phyloP scores from a whole-genome alignment of 495 filamentous ascomycete species.

The Talaromyces trachyspermus region DNA sequence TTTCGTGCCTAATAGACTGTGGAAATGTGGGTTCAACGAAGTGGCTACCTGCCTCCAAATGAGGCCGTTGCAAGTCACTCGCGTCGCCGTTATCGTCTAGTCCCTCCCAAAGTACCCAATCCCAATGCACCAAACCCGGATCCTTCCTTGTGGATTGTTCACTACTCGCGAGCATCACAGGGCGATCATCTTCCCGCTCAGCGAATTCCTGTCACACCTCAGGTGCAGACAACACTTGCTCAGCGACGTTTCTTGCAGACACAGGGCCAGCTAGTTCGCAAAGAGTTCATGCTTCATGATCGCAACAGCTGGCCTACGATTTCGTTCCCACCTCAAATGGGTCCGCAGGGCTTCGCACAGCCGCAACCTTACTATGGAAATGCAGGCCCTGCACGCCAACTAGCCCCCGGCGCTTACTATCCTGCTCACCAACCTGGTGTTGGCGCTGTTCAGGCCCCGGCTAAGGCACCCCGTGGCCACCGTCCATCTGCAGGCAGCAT shows the following conservation, averaged over 20 bases:
- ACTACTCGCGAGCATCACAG: slow-evolving; percentile 71
- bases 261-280: slow-evolving; percentile 74
- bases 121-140: slow-evolving; percentile 59
- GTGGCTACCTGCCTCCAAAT: slow-evolving; percentile 61
- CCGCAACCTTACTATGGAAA: slow-evolving; percentile 24
- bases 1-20: slow-evolving; percentile 41
- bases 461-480: slow-evolving; percentile 31
- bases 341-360: slow-evolving; percentile 31
- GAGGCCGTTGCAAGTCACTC: slow-evolving; percentile 65
- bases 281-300: slow-evolving; percentile 91
- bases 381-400: slow-evolving; percentile 27
- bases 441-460: slow-evolving; percentile 19
- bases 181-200: slow-evolving; percentile 60
- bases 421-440: slow-evolving; percentile 26
- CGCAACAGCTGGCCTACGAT: slow-evolving; percentile 83
- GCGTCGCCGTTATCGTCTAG: slow-evolving; percentile 77
- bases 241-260: slow-evolving; percentile 63
- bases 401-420: slow-evolving; percentile 20
- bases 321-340: slow-evolving; percentile 51
- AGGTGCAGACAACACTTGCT: slow-evolving; percentile 51
- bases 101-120: slow-evolving; percentile 52
- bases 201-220: slow-evolving; percentile 51
- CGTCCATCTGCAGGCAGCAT: slow-evolving; percentile 30
- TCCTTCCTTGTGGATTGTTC: slow-evolving; percentile 85
- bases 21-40: slow-evolving; percentile 77